Evolutionary conservation across 441 rosid species (phyloP), one percentile per base, ranked within the genome.

Genomic region (Erysimum pusillum): DNA sequence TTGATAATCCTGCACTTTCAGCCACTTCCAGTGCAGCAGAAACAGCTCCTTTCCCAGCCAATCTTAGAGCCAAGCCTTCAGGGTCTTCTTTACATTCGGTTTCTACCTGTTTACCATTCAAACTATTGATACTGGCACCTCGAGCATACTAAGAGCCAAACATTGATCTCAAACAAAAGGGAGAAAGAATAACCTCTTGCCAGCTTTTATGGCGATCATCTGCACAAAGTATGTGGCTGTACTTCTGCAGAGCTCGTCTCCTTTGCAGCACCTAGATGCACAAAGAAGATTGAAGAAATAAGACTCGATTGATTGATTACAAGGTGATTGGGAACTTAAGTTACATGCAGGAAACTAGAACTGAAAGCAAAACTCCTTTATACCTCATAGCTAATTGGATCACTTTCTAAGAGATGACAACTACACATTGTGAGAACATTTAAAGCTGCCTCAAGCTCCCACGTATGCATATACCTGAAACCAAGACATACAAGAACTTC

Each of bases 351-450:
- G 62, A 63, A 48, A 69, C 74, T 53, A 36, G 42, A 73, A 56
- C 61, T 72, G 70, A 73, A 68, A 73, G 74, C n/a, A 73, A 65
- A 62, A 61, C 49, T 35, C 63, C 53, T 18, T 56, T 69, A 15
- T 72, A 96, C 99, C 97, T 96, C 93, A 81, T 74, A 76, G 75
- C 88, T 88, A 63, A 87, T 32, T 20, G 90, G 90, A 82, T 96
- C 91, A 22, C 80, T 81, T 67, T 87, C 84, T 73, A 84, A 78
- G 68, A 91, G 90, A 86, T 96, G 98, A 80, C 97, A 96, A 81
- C 98, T 84, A 88, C 98, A 96, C 99, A 96, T 96, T 65, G 98
- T 93, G 75, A 96, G 98, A 79, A 92, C 96, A 82, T 96, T 96
- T 80, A 96, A 76, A 51, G 97, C 98, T 31, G 94, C 92, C 81